phyloP scores from a whole-genome alignment of 208 protist species.

The Leishmania lainsoni region DNA sequence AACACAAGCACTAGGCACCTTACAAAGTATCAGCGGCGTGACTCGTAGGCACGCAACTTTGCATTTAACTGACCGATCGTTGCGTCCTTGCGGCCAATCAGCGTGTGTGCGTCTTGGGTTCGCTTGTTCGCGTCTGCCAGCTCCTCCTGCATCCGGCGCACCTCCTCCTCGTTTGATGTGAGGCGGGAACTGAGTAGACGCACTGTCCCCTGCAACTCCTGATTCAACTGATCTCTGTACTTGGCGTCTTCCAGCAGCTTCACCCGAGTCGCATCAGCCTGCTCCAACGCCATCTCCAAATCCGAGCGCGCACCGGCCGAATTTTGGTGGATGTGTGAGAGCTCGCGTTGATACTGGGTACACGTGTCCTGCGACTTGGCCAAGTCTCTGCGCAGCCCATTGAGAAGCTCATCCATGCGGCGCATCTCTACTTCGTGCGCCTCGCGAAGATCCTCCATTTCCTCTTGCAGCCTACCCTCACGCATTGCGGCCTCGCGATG shows the following conservation, averaged over 20 bases:
- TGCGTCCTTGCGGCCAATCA: slow-evolving; percentile 83
- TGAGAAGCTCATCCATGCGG: slow-evolving; percentile 82
- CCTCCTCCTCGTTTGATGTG: slow-evolving; percentile 74
- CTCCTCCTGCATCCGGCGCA: slow-evolving; percentile 75
- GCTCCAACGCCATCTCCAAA: slow-evolving; percentile 62
- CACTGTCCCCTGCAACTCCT: slow-evolving; percentile 85
- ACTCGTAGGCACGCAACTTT: slow-evolving; percentile 80
- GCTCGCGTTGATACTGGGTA: slow-evolving; percentile 66
- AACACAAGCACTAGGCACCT: background rate
- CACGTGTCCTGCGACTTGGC: slow-evolving; percentile 58
- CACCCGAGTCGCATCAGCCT: slow-evolving; percentile 55
- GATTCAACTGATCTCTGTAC: slow-evolving; percentile 76
- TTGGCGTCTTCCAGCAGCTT: slow-evolving; percentile 70
- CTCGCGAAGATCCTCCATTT: slow-evolving; percentile 57
- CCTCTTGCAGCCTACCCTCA: slow-evolving; percentile 56
- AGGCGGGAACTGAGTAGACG: slow-evolving; percentile 77
- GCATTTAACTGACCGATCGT: slow-evolving; percentile 83
- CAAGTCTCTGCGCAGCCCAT: slow-evolving; percentile 73
- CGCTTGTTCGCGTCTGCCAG: slow-evolving; percentile 63
- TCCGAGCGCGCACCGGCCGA: slow-evolving; percentile 50
- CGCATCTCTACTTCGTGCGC: slow-evolving; percentile 68
- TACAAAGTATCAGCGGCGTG: slow-evolving; percentile 30
- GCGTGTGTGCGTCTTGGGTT: slow-evolving; percentile 78
- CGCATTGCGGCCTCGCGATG: slow-evolving; percentile 57
- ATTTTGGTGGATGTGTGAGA: slow-evolving; percentile 51